Conservation (phyloP, 192 early-diverging fungal species). For the Coemansia sp. region DNA sequence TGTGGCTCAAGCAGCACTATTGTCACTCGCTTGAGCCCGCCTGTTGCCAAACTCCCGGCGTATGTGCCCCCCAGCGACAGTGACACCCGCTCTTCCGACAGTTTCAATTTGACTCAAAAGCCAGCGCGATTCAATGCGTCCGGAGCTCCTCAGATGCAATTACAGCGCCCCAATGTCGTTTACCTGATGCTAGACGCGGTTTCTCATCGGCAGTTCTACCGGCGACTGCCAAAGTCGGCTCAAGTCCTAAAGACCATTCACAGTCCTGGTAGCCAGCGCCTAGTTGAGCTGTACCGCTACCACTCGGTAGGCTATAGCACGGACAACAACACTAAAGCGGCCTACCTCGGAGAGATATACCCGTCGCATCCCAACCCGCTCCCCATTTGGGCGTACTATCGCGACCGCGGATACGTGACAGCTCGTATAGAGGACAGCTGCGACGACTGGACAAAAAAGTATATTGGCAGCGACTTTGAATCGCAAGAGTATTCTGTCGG, state of each 20-base stretch:
- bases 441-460: constrained; percentile 56
- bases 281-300: constrained; percentile 57
- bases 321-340: constrained; percentile 52
- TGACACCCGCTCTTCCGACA: constrained; percentile 17
- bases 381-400: constrained; percentile 59
- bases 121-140: not conserved
- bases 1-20: constrained; percentile 43
- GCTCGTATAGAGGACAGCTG: constrained; percentile 55
- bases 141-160: not conserved
- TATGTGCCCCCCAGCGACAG: constrained; percentile 23
- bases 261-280: constrained; percentile 16
- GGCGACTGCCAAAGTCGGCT: constrained; percentile 53
- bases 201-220: constrained; percentile 55
- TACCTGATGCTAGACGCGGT: constrained; percentile 58
- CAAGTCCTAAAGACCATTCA: constrained; percentile 29
- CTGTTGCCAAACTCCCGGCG: not conserved
- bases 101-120: not conserved
- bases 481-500: constrained; percentile 32
- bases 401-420: constrained; percentile 57
- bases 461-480: constrained; percentile 21
- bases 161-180: constrained; percentile 51
- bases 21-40: constrained; percentile 37
- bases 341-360: constrained; percentile 46
- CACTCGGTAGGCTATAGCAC: constrained; percentile 57
- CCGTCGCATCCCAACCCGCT: constrained; percentile 29